These are phyloP conservation scores for Paramecium primaurelia DNA, from an alignment of 73 alveolate species.

Conservation along the genomic window DNA sequence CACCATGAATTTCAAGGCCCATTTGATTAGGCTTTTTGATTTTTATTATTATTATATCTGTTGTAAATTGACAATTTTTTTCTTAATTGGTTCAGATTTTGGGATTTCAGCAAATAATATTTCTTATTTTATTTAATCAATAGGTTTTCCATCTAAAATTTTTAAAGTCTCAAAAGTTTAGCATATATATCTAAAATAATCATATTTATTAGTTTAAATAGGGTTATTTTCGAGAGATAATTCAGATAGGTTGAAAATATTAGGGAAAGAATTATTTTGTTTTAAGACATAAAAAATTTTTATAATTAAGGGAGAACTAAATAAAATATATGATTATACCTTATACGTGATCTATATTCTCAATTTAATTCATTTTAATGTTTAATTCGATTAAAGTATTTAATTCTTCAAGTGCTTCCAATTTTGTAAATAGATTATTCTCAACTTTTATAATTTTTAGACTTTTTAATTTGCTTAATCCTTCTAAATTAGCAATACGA, in stretches of 20 bases:
- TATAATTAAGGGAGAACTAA: slow-evolving; percentile 65
- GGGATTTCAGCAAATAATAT: slow-evolving; percentile 33
- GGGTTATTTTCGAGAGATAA: slow-evolving; percentile 75
- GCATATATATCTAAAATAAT: neutral
- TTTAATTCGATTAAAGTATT: slow-evolving; percentile 72
- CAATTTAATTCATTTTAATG: slow-evolving; percentile 77
- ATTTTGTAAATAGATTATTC: slow-evolving; percentile 67
- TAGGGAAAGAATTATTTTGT: slow-evolving; percentile 64
- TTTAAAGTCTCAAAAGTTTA: neutral
- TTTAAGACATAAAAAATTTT: slow-evolving; percentile 68
- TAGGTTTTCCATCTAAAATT: slow-evolving; percentile 44
- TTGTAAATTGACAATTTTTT: slow-evolving; percentile 24
- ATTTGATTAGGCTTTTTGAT: slow-evolving; percentile 60
- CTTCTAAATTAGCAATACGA: slow-evolving; percentile 76
- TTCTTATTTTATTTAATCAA: slow-evolving; percentile 49
- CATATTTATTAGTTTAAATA: slow-evolving; percentile 15
- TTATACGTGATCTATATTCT: slow-evolving; percentile 65
- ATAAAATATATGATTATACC: slow-evolving; percentile 55
- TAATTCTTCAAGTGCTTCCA: slow-evolving; percentile 71
- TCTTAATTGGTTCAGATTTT: slow-evolving; percentile 41
- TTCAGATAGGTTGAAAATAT: slow-evolving; percentile 62
- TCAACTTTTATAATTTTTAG: slow-evolving; percentile 77
- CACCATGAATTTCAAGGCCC: slow-evolving; percentile 62
- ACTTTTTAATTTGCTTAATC: slow-evolving; percentile 62
- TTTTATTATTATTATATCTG: slow-evolving; percentile 20